Evolutionary conservation across 2,329 filamentous ascomycete species (phyloP), one percentile per base, ranked within the genome.

Genomic region (Monilinia vaccinii-corymbosi): DNA sequence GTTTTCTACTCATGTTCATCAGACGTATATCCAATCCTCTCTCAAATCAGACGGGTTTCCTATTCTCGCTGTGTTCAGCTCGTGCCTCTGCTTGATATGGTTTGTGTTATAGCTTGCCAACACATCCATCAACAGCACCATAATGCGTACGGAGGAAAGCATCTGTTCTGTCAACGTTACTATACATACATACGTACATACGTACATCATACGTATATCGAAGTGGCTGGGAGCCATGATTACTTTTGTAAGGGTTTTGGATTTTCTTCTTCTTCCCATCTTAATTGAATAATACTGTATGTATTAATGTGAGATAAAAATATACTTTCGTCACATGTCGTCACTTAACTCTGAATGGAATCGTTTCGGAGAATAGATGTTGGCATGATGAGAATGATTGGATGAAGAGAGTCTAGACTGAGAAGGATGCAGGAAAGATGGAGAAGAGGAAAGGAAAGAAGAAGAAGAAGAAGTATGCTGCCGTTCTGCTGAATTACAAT

Each of bases 11-110:
- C 11, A 47, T 55, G 57, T 60, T 55, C 57, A 55, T 47, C 47
- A 47, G 57, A 60, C 57, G 42, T 36, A 47, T 44, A 47, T 53
- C 57, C 57, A 60, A 60, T 60, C 49, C 57, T 28, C 18, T 47
- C 45, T 53, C 57, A 48, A 40, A 55, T 55, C 49, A 55, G 31
- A 55, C 47, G 40, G 49, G 47, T 36, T 32, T 47, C 31, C 16
- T 32, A 34, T 60, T 60, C 49, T 60, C 49, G 48, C 57, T 45
- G 57, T 53, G 49, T 60, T 60, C 57, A 60, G 57, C 57, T 60
- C 31, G 28, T 60, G 57, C 45, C 50, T 52, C 47, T 59, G 38
- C 28, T 42, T 44, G 25, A 32, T 60, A 53, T 40, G 25, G 42
- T 47, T 53, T 60, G 50, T 55, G 48, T 34, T 45, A 36, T 58